Base-by-base conservation (phyloP, 805 yeast species). In the Kodamaea jinghongensis region DNA sequence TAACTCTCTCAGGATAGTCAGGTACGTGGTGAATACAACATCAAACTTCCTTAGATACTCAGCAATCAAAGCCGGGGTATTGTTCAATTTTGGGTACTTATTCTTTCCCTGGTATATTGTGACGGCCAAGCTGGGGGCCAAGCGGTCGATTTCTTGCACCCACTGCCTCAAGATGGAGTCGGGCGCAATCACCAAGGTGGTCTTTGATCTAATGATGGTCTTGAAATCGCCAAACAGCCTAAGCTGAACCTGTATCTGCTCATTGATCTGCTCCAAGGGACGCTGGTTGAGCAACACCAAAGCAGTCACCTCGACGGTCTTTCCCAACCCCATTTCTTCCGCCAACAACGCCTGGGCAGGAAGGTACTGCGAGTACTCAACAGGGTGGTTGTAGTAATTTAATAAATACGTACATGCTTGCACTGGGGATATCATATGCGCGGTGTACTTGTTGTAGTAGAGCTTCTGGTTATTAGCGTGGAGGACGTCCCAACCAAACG, bases 261-360 rank as follows among this genome's bases (percentile, higher is more conserved):
- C 56, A 28, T 64, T 65, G 17, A 65, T 55, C 23, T 69, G 65
- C 10, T 14, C 42, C 3, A 42, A 14, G 0, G 73, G 70, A 11
- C 96, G 62, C 23, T 67, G 79, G 56, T 93, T 83, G 36, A 81
- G 53, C 2, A 79, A 54, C 0, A 84, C 62, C 28, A 91, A 63
- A 0, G 95, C 70, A 2, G 86, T 68, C 10, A 89, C 69, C 56
- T 93, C 99, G 3, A 93, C 80, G 0, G 99, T 91, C 55, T 93
- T 93, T 0, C 99, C 99, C 6, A 93, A 71, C 0, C 99, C 99
- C 99, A 93, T 93, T 60, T 93, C 99, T 53, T 91, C 99, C 1
- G 93, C 84, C 25, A 93, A 59, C 6, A 93, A 63, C 0, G 95
- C 96, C 36, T 73, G 70, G 0, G 76, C 81, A 2, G 78, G 65